A percentile compares a stretch with the other conserved stretches of the same genome.
Conservation (phyloP, 225 moss, liverwort and hornwort genomes). For the Antitrichia curtipendula region DNA sequence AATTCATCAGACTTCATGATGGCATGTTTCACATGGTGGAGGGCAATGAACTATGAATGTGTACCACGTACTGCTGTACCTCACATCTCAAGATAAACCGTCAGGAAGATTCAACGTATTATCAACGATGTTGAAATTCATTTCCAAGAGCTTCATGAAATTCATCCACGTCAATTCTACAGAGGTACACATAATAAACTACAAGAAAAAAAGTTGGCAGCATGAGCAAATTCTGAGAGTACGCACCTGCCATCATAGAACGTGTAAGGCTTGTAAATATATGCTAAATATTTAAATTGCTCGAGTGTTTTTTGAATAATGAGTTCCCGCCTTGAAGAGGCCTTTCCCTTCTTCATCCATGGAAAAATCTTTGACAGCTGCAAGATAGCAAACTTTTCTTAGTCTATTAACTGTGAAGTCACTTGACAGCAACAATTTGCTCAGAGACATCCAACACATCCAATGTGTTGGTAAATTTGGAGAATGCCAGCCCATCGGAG, state of each 20-base stretch:
- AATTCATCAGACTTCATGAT: neutral
- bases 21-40: neutral
- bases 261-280: constrained; percentile 60
- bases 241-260: constrained; percentile 59
- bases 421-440: neutral
- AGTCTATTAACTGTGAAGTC: neutral
- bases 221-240: neutral
- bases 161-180: neutral
- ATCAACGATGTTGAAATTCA: neutral
- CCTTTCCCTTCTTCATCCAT: constrained; percentile 35
- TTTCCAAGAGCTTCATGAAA: neutral
- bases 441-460: neutral
- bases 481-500: neutral
- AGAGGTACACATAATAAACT: neutral
- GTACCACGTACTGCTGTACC: neutral
- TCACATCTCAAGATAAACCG: neutral
- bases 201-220: neutral
- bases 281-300: constrained; percentile 39
- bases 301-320: constrained; percentile 39
- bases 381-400: neutral
- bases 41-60: neutral
- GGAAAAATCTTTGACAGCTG: constrained; percentile 36
- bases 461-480: neutral
- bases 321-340: constrained; percentile 17
- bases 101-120: neutral